Conservation (phyloP, 306 rosid species). For the Cucumis hystrix region DNA sequence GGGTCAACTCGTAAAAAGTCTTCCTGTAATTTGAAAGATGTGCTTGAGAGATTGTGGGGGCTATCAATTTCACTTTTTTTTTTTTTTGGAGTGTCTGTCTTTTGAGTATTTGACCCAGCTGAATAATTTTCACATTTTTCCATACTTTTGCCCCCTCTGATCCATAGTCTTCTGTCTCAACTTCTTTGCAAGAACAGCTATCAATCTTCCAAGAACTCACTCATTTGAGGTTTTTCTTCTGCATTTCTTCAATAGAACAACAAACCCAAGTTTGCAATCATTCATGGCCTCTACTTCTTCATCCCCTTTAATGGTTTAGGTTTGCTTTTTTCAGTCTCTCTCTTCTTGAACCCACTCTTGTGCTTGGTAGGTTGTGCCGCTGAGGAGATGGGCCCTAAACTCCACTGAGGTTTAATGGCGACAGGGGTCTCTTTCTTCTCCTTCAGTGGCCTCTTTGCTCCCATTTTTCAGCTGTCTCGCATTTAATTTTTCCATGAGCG, state of each 20-base stretch:
- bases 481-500: not conserved
- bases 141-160: not conserved
- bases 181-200: not conserved
- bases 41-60: not conserved
- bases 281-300: conserved; percentile 3
- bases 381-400: conserved; percentile 11
- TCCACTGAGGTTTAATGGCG: conserved; percentile 13
- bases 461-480: conserved; percentile 10
- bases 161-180: not conserved
- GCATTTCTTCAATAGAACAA: conserved; percentile 2
- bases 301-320: conserved; percentile 10
- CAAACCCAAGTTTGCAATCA: not conserved
- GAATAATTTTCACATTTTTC: not conserved
- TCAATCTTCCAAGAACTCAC: not conserved
- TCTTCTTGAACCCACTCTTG: conserved; percentile 1
- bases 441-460: not conserved
- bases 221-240: not conserved
- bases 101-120: not conserved
- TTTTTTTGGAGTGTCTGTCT: not conserved
- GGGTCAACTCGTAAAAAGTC: conserved; percentile 4
- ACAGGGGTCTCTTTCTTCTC: conserved; percentile 2
- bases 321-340: conserved; percentile 7
- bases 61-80: not conserved
- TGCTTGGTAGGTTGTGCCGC: conserved; percentile 11
- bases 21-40: conserved; percentile 3